These are phyloP conservation scores for Lentinus brumalis DNA, from an alignment of 768 basidiomycete species.

Conservation along the genomic window DNA sequence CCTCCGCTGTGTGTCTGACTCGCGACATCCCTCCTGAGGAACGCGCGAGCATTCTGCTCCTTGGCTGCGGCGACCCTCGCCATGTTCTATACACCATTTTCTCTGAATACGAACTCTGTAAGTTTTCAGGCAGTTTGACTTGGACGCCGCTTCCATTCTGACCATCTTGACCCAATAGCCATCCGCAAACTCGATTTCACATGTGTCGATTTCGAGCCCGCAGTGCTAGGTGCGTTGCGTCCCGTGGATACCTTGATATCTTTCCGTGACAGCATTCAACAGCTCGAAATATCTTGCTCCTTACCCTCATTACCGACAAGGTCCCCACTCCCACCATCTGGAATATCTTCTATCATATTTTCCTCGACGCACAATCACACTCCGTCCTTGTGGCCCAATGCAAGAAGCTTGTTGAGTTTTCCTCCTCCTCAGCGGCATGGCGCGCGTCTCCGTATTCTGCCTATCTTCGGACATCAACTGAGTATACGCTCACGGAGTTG, in stretches of 20 bases:
- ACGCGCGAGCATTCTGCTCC: slow-evolving; percentile 44
- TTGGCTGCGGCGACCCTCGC: slow-evolving; percentile 23
- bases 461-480: slow-evolving; percentile 8
- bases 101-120: neutral
- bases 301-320: slow-evolving; percentile 6
- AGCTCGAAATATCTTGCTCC: slow-evolving; percentile 24
- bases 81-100: slow-evolving; percentile 21
- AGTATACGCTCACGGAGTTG: slow-evolving; percentile 16
- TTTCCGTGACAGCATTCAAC: neutral
- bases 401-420: slow-evolving; percentile 8
- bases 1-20: slow-evolving; percentile 52
- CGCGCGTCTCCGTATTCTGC: slow-evolving; percentile 5
- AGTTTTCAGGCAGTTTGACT: neutral
- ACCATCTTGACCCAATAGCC: neutral
- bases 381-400: slow-evolving; percentile 7
- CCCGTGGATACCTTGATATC: neutral
- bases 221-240: slow-evolving; percentile 16
- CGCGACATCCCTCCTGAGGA: slow-evolving; percentile 49
- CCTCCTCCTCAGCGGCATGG: slow-evolving; percentile 9
- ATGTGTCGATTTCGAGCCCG: slow-evolving; percentile 22
- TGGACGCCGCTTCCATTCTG: neutral
- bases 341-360: slow-evolving; percentile 21
- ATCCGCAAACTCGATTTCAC: slow-evolving; percentile 16
- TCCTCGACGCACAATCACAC: slow-evolving; percentile 10
- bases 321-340: slow-evolving; percentile 1